Conservation (phyloP, 148 eudicot species). For the Selenicereus undatus region DNA sequence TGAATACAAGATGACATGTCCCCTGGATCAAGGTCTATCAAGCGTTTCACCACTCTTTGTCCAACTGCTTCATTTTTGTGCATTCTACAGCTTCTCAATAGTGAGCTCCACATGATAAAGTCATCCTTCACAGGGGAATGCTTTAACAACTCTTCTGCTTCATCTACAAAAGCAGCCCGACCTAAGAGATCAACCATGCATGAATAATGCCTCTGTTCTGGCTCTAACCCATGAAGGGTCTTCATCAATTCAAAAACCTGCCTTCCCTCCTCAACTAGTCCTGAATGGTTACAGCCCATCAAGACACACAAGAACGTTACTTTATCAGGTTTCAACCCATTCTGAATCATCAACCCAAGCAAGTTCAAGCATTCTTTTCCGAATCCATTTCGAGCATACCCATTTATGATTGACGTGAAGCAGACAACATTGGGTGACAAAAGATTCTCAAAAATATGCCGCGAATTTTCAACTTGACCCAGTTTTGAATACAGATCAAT, state of each 20-base stretch:
- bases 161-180: conserved; percentile 55
- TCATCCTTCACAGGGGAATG: conserved; percentile 35
- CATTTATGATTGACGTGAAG: conserved; percentile 66
- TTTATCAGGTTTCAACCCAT: conserved; percentile 63
- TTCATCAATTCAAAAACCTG: conserved; percentile 50
- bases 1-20: conserved; percentile 49
- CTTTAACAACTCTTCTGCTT: conserved; percentile 58
- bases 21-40: conserved; percentile 59
- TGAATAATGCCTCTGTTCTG: conserved; percentile 57
- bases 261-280: conserved; percentile 68
- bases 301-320: conserved; percentile 72
- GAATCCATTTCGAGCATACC: conserved; percentile 64
- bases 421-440: conserved; percentile 52
- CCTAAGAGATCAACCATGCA: conserved; percentile 79
- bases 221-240: conserved; percentile 36
- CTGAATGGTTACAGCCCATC: conserved; percentile 73
- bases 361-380: conserved; percentile 56
- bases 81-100: conserved; percentile 66
- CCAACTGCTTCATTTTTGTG: conserved; percentile 57
- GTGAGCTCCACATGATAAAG: conserved; percentile 63
- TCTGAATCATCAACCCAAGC: conserved; percentile 48
- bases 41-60: conserved; percentile 39
- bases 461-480: conserved; percentile 48
- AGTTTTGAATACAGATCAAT: conserved; percentile 63
- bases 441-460: conserved; percentile 41